Conservation (phyloP, 2,329 filamentous ascomycete genomes). For the Paradendryphiella salina region DNA sequence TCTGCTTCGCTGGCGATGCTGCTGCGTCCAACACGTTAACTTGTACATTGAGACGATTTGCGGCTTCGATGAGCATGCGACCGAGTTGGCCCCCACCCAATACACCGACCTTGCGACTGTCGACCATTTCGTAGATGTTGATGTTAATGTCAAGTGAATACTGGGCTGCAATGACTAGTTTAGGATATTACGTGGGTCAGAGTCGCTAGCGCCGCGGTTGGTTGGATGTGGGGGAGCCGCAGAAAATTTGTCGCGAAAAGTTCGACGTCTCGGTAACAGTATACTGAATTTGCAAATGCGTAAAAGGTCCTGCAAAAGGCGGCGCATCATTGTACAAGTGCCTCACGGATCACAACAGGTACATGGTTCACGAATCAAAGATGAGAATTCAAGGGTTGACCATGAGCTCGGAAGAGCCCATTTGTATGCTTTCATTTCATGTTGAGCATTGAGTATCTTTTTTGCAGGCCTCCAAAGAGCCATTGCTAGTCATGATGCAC, state of each 20-base stretch:
- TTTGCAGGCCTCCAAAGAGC: slow-evolving; percentile 42
- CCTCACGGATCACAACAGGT: background rate
- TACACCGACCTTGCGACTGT: slow-evolving; percentile 43
- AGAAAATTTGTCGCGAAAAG: slow-evolving; percentile 30
- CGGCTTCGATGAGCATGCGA: slow-evolving; percentile 91
- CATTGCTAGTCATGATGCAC: slow-evolving; percentile 44
- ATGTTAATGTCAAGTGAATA: slow-evolving; percentile 9
- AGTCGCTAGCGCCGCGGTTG: slow-evolving; percentile 21
- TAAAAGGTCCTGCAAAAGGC: background rate
- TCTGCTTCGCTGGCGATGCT: slow-evolving; percentile 80
- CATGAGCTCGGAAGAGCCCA: slow-evolving; percentile 41
- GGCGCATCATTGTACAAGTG: background rate
- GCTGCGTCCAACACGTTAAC: slow-evolving; percentile 78
- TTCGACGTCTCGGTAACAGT: slow-evolving; percentile 5
- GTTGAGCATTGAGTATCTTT: slow-evolving; percentile 45
- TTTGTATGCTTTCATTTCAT: slow-evolving; percentile 41
- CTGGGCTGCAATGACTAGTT: slow-evolving; percentile 19
- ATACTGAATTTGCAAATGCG: slow-evolving; percentile 3
- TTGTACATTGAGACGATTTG: slow-evolving; percentile 74
- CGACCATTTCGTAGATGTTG: slow-evolving; percentile 29
- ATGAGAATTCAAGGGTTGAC: slow-evolving; percentile 33
- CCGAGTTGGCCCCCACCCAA: slow-evolving; percentile 65
- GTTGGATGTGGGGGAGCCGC: slow-evolving; percentile 27
- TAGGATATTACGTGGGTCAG: slow-evolving; percentile 18
- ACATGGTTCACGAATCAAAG: background rate